Conservation (phyloP, 2,329 filamentous ascomycete genomes). For the Bipolaris cookei region DNA sequence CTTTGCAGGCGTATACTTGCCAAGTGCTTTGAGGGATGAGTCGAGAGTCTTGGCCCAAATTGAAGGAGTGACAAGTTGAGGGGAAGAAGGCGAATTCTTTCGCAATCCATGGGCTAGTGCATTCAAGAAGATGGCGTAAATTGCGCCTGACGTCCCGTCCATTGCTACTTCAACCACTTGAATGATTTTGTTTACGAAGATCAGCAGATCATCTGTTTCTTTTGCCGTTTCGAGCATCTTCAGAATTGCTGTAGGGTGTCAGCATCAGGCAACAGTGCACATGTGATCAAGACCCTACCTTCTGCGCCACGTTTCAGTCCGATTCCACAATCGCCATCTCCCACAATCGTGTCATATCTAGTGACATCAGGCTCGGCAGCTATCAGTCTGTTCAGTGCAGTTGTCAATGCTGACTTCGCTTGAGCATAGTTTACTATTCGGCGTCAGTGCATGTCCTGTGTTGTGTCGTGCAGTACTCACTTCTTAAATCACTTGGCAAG, state of each 20-base stretch:
- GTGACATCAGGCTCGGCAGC: slow-evolving; percentile 70
- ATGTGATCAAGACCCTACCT: slow-evolving; percentile 52
- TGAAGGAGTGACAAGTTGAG: slow-evolving; percentile 55
- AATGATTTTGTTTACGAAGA: slow-evolving; percentile 66
- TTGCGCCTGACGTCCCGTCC: slow-evolving; percentile 77
- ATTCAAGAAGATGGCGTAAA: slow-evolving; percentile 90
- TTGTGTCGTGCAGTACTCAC: slow-evolving; percentile 44
- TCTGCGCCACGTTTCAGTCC: slow-evolving; percentile 88
- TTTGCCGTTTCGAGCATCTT: slow-evolving; percentile 51
- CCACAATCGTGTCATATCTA: slow-evolving; percentile 78
- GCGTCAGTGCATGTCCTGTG: slow-evolving; percentile 14
- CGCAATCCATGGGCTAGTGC: slow-evolving; percentile 74
- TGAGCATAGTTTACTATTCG: slow-evolving; percentile 58
- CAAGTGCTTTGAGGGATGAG: slow-evolving; percentile 67
- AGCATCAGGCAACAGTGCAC: slow-evolving; percentile 25
- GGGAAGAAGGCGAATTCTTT: slow-evolving; percentile 57
- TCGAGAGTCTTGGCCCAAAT: slow-evolving; percentile 73
- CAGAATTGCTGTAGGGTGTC: slow-evolving; percentile 49
- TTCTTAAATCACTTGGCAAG: slow-evolving; percentile 60
- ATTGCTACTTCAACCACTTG: slow-evolving; percentile 71
- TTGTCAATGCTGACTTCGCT: slow-evolving; percentile 60
- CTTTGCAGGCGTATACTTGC: slow-evolving; percentile 85
- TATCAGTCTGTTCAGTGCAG: slow-evolving; percentile 67
- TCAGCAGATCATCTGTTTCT: slow-evolving; percentile 63
- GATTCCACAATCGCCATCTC: slow-evolving; percentile 89